Evolutionary conservation across 75 land plant species (phyloP).

Genomic region (Picea glauca): DNA sequence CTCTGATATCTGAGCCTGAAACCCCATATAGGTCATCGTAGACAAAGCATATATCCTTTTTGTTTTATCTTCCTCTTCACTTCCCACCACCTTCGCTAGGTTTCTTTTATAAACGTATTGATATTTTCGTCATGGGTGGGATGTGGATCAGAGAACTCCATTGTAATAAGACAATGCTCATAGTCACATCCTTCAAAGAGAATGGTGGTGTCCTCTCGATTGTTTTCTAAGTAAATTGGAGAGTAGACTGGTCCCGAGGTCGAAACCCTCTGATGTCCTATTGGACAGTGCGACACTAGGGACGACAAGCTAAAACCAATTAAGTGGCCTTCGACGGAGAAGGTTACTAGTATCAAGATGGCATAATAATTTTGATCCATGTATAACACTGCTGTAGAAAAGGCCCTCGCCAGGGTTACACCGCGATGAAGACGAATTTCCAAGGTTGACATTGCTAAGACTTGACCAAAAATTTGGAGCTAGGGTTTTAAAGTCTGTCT

Average conservation of each 20-base stretch:
- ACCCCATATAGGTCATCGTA: conserved; percentile 12
- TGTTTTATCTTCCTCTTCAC: conserved; percentile 16
- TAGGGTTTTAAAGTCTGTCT: neutral
- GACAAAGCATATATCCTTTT: conserved; percentile 4
- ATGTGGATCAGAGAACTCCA: conserved; percentile 47
- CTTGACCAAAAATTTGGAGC: no score
- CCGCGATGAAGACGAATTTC: conserved; percentile 11
- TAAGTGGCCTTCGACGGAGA: neutral
- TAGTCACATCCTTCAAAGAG: conserved; percentile 66
- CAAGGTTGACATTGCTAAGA: conserved; percentile 7
- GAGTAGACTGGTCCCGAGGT: conserved; percentile 39
- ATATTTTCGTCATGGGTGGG: conserved; percentile 52
- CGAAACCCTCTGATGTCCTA: neutral
- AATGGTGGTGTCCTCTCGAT: conserved; percentile 48
- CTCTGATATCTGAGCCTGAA: conserved; percentile 15
- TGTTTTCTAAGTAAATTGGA: conserved; percentile 14
- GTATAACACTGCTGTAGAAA: neutral
- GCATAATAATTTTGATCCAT: neutral
- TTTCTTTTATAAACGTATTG: conserved; percentile 28
- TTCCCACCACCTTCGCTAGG: conserved; percentile 38
- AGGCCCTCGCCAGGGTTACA: neutral
- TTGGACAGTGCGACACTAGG: neutral
- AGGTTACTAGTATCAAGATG: neutral
- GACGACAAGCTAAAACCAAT: neutral
- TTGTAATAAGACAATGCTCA: conserved; percentile 58